Conservation (phyloP, 2,329 filamentous ascomycete genomes). For the Colletotrichum sp. region DNA sequence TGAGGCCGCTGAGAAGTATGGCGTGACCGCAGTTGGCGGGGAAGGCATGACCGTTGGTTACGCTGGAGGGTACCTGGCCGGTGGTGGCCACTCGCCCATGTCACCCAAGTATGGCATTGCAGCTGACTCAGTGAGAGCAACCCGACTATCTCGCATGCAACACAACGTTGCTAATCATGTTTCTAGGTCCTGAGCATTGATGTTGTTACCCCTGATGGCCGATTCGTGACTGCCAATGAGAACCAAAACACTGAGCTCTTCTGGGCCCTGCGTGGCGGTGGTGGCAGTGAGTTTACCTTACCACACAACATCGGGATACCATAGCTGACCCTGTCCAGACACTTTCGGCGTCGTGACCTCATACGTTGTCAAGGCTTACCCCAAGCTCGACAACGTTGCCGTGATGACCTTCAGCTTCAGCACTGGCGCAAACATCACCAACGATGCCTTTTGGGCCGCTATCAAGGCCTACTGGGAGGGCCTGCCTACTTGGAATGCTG, state of each 20-base stretch:
- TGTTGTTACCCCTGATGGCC: slow-evolving; percentile 49
- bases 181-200: slow-evolving; percentile 47
- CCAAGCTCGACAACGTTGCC: slow-evolving; percentile 40
- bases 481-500: slow-evolving; percentile 24
- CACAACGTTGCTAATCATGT: background rate
- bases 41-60: slow-evolving; percentile 61
- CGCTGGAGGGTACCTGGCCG: slow-evolving; percentile 64
- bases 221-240: slow-evolving; percentile 43
- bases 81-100: slow-evolving; percentile 62
- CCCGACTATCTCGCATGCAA: background rate
- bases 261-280: slow-evolving; percentile 55
- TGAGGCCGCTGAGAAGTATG: slow-evolving; percentile 48
- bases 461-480: slow-evolving; percentile 26
- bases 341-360: slow-evolving; percentile 63
- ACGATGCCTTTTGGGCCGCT: slow-evolving; percentile 2
- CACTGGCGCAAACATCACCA: background rate
- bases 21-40: slow-evolving; percentile 57
- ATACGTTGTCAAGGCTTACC: slow-evolving; percentile 57
- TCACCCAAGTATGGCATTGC: slow-evolving; percentile 58
- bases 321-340: slow-evolving; percentile 41
- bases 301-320: background rate
- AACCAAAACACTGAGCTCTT: slow-evolving; percentile 50
- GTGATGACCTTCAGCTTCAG: slow-evolving; percentile 49
- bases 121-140: slow-evolving; percentile 44
- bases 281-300: slow-evolving; percentile 23